phyloP scores from a whole-genome alignment of 2,329 filamentous ascomycete species.

The Aspergillus sp. region DNA sequence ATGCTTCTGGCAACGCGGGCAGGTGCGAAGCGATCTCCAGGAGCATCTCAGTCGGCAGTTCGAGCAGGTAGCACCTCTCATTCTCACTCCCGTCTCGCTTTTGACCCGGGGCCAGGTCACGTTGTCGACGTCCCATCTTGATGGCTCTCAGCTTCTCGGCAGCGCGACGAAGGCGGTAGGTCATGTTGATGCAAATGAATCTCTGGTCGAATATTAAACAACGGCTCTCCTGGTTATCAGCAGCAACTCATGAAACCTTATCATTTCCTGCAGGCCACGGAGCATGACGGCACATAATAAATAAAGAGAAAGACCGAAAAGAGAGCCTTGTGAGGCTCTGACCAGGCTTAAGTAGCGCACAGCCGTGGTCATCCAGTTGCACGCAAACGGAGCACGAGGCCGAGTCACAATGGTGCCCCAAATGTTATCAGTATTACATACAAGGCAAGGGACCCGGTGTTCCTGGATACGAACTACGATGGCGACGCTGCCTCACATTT shows the following conservation, averaged over 20 bases:
- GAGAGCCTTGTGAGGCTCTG: slow-evolving; percentile 23
- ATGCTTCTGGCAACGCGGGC: slow-evolving; percentile 25
- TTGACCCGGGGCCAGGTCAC: slow-evolving; percentile 9
- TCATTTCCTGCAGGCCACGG: slow-evolving; percentile 7
- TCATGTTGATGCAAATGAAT: slow-evolving; percentile 15
- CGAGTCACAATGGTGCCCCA: slow-evolving; percentile 15
- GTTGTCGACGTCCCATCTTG: slow-evolving; percentile 20
- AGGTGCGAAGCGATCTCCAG: slow-evolving; percentile 29
- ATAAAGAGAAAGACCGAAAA: slow-evolving; percentile 4
- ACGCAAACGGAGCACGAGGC: slow-evolving; percentile 21
- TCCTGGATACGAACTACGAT: too few species aligned
- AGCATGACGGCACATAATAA: slow-evolving; percentile 17
- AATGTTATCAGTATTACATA: slow-evolving; percentile 27
- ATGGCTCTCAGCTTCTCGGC: slow-evolving; percentile 21
- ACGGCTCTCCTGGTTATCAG: not conserved
- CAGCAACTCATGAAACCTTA: slow-evolving; percentile 9
- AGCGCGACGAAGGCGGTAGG: slow-evolving; percentile 20
- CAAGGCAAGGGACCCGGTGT: too few species aligned
- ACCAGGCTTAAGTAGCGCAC: slow-evolving; percentile 17
- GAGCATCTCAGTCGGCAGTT: slow-evolving; percentile 30
- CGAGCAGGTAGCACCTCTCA: slow-evolving; percentile 23
- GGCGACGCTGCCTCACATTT: too few species aligned
- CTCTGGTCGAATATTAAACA: not conserved
- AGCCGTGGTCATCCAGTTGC: slow-evolving; percentile 7
- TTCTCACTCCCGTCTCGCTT: slow-evolving; percentile 7